Evolutionary conservation across 169 alveolate species (phyloP), one percentile per base, ranked within the genome.

Genomic region (Cryptosporidium ubiquitum): DNA sequence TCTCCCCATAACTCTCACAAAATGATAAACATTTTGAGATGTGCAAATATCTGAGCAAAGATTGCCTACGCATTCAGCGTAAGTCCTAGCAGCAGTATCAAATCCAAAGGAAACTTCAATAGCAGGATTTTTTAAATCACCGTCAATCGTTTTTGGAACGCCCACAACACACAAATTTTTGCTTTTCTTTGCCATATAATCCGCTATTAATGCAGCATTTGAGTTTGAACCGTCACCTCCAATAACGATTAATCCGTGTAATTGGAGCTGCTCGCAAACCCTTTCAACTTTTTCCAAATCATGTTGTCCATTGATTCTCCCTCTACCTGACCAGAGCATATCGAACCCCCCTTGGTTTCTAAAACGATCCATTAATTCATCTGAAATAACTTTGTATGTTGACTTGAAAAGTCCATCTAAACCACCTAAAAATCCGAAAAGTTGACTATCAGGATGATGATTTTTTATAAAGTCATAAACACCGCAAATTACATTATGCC

Each of bases 181-280:
- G 31, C 93, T 93, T 68, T 96, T 92, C 39, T 84, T 91, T 23
- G 89, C 94, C 93, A 98, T 97, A 92, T 97, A 98, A 85, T 98
- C 99, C 20, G 99, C 99, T 40, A 98, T 91, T 51, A 98, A 92
- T 16, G 99, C 99, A 10, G 99, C 99, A 91, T 98, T 98, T 39
- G 99, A 97, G 94, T 98, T 98, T 10, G 99, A 97, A 60, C 99
- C 99, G 91, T 98, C 99, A 10, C 99, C 99, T 5, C 99, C 99
- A 49, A 98, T 97, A 39, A 98, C 97, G 60, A 97, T 98, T 74
- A 98, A 93, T 16, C 99, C 99, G 85, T 98, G 97, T 68, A 98
- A 93, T 84, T 97, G 96, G 35, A 98, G 94, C 42, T 95, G 97
- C 47, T 93, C 92, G 91, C 97, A 94, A 68, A 93, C 95, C 84